Base-by-base conservation (phyloP, 2,329 filamentous ascomycete genomes). In the Conoideocrella luteorostrata region DNA sequence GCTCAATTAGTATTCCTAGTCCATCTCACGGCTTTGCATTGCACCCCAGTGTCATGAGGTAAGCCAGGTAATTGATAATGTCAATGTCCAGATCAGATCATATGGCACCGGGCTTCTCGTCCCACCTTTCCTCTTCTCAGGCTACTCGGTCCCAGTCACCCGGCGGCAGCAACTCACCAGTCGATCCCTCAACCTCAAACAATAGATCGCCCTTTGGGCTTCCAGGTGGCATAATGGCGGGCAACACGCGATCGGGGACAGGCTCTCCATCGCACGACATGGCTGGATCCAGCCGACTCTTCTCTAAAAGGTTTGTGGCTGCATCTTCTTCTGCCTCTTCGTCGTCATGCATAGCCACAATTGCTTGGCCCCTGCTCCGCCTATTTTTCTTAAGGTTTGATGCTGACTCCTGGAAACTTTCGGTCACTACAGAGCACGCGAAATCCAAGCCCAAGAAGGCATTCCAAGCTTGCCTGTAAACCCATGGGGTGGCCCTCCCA, bases 261-360 rank as follows among this genome's bases (percentile, higher is more conserved):
- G 90, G 90, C 64, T 98, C 93, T 76, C 93, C 93, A 58, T 96
- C 90, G 67, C 90, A 95, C 71, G 93, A 97, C 54, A 80, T 89
- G 62, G 67, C 71, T 35, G 81, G 84, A 46, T 82, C 79, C 44
- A 70, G 75, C 62, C 78, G 91, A 57, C 74, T 97, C 47, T 96
- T 86, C 68, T 89, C 89, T 50, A 97, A 97, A 73, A 83, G 93
- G 89, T 95, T 78, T 60, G 82, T 70, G 41, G 32, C 32, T 26
- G 29, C 21, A 24, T 21, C 11, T 26, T 52, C 21, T 5, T 15
- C 5, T 6, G 28, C 33, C 21, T 33, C n/a, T 5, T 39, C 24
- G 13, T 23, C 10, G 18, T 28, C 24, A 10, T 4, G 18, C 24
- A 21, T 21, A 7, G 6, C 18, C 15, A 18, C 21, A n/a, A 7